Evolutionary conservation across 345 rosid genomes (phyloP), one percentile per base, ranked within the genome.

Genomic region (Lepidium africanum): DNA sequence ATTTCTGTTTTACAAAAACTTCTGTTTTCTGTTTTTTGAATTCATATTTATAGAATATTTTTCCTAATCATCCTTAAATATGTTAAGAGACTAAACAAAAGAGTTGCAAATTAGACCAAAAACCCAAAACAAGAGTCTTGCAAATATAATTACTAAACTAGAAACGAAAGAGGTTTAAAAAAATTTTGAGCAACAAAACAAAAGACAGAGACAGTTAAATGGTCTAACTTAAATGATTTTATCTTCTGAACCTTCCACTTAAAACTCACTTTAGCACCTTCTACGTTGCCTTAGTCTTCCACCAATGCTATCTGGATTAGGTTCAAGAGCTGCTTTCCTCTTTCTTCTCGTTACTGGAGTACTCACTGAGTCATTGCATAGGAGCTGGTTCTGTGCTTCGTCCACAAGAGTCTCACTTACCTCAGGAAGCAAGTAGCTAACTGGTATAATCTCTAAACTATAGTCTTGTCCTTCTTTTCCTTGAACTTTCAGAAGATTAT

Each of bases 271-370:
- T 55, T 7, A 35, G 54, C 36, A 47, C 33, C 7, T 30, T 30
- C 7, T 30, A 30, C 33, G 5, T 30, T 30, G 33, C 33, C 33
- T 30, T 30, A 30, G 33, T 30, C 91, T 78, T 67, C 71, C 84
- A 58, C 67, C 81, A 41, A 76, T 81, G 53, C 81, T 75, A 42
- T 77, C 80, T 16, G 63, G 76, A 71, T 23, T 72, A 52, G 71
- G 79, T 72, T 81, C 79, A 0, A 42, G 6, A 30, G 68, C 41
- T 13, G 30, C 30, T 36, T 55, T 70, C 45, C 49, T 63, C 70
- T 68, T 77, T 48, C 48, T 66, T 36, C 59, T 25, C 3, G 59
- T 73, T 15, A 49, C 81, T 27, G 9, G 51, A 58, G 58, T 10
- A 16, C 5, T 59, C 42, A 2, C 23, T 6, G 66, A 58, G 33